These are phyloP conservation scores for Colletotrichum tofieldiae DNA, from an alignment of 2,329 filamentous ascomycete genomes.

Conservation along the genomic window DNA sequence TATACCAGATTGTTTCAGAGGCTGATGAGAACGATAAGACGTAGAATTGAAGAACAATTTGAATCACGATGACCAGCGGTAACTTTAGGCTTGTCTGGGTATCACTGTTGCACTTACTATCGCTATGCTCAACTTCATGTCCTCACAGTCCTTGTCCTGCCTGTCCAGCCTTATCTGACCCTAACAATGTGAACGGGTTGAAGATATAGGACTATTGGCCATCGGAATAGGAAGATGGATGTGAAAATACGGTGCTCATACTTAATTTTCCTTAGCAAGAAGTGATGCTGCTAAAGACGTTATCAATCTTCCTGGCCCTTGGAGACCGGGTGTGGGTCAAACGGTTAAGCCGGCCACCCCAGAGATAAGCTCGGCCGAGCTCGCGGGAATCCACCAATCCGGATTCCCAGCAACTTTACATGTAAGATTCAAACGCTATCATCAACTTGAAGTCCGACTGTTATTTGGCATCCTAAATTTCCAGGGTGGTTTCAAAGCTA, in stretches of 20 bases:
- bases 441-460: neutral
- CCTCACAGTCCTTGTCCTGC: neutral
- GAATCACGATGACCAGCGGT: neutral
- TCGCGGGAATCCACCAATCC: neutral
- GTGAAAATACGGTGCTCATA: neutral
- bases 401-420: neutral
- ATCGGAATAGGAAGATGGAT: neutral
- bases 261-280: no score
- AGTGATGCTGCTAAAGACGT: neutral
- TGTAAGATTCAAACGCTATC: neutral
- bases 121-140: no score
- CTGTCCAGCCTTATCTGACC: neutral
- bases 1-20: no score
- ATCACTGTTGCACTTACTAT: no score
- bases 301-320: neutral
- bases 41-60: neutral
- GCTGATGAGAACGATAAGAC: no score
- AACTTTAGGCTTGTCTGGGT: no score
- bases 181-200: neutral
- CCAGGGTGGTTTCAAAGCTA: no score
- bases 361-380: conserved; percentile 12
- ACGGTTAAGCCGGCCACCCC: neutral
- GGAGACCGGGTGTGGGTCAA: neutral
- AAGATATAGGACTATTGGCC: neutral
- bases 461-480: no score